A percentile compares a stretch with the other conserved stretches of the same genome.
phyloP scores from a whole-genome alignment of 768 basidiomycete genomes.

The Pulveroboletus sp. region DNA sequence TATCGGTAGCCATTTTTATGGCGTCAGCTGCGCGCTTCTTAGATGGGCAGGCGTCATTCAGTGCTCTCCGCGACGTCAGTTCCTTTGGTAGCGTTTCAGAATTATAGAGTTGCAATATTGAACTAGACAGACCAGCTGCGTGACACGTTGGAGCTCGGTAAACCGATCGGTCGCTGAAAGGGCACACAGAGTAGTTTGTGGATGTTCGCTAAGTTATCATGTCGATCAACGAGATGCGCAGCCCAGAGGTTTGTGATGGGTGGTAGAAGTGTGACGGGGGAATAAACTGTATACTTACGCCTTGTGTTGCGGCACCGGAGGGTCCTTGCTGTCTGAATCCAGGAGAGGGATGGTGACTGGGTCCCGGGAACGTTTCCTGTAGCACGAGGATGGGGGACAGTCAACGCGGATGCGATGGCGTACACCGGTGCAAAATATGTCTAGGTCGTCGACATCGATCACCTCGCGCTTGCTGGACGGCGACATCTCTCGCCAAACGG shows the following conservation, averaged over 20 bases:
- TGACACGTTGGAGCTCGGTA: conserved; percentile 25
- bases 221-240: neutral
- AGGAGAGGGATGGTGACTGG: conserved; percentile 11
- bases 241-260: neutral
- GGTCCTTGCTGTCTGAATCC: conserved; percentile 15
- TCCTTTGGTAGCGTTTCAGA: conserved; percentile 23
- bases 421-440: conserved; percentile 18
- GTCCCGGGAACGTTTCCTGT: conserved; percentile 8
- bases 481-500: neutral
- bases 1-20: conserved; percentile 13
- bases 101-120: neutral
- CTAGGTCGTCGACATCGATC: conserved; percentile 27
- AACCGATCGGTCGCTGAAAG: neutral
- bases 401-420: conserved; percentile 16
- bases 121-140: conserved; percentile 14
- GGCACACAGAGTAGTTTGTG: neutral
- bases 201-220: neutral
- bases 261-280: neutral
- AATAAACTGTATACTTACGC: conserved; percentile 2
- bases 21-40: conserved; percentile 22
- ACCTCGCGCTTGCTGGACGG: conserved; percentile 7
- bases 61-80: conserved; percentile 12
- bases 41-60: conserved; percentile 5
- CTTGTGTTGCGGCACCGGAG: neutral
- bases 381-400: conserved; percentile 6